Evolutionary conservation across 495 filamentous ascomycete genomes (phyloP).

Genomic region (Hypoxylon lenormandii): DNA sequence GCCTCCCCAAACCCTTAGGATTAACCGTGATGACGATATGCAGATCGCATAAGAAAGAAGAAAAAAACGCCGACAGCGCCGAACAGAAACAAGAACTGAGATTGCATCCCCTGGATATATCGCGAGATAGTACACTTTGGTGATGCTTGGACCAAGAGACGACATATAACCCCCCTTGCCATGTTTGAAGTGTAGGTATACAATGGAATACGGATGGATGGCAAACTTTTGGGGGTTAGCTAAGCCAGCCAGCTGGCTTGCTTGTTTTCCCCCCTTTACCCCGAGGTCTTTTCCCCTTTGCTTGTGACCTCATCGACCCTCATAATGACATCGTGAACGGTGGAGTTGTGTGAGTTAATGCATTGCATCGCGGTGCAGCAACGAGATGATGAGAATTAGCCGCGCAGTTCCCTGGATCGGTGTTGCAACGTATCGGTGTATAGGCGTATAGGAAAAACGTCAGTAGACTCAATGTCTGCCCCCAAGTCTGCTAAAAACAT

Average conservation of each 20-base stretch:
- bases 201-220: slow-evolving; percentile 12
- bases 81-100: slow-evolving; percentile 26
- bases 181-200: slow-evolving; percentile 25
- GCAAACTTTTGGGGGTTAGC: slow-evolving; percentile 13
- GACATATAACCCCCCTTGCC: slow-evolving; percentile 29
- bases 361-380: slow-evolving; percentile 10
- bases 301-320: slow-evolving; percentile 42
- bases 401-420: slow-evolving; percentile 25
- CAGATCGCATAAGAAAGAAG: slow-evolving; percentile 20
- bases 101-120: slow-evolving; percentile 25
- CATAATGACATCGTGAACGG: slow-evolving; percentile 31
- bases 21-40: slow-evolving; percentile 35
- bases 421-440: too few relatives aligned
- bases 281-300: slow-evolving; percentile 19
- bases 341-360: slow-evolving; percentile 20
- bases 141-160: slow-evolving; percentile 26
- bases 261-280: slow-evolving; percentile 2
- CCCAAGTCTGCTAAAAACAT: slow-evolving; percentile 34
- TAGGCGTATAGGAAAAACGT: slow-evolving; percentile 33
- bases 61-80: slow-evolving; percentile 45
- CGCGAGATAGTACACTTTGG: slow-evolving; percentile 39
- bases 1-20: slow-evolving; percentile 10
- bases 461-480: slow-evolving; percentile 8
- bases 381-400: slow-evolving; percentile 40
- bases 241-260: slow-evolving; percentile 36